Evolutionary conservation across 768 basidiomycete species (phyloP).

Genomic region (Chlorophyllum brunneum): DNA sequence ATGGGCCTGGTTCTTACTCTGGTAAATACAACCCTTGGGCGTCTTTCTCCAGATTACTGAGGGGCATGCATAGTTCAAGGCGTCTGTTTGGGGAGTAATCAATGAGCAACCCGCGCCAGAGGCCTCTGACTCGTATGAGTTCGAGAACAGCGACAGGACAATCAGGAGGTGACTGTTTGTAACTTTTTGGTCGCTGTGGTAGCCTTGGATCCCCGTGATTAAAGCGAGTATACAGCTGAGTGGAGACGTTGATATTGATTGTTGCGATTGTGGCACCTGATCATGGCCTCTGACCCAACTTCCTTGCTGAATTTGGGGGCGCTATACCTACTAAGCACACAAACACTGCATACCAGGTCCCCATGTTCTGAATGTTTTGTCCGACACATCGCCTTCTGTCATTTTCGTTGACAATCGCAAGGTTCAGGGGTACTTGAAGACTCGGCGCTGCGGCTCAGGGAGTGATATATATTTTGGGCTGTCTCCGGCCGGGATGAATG

Average conservation of each 20-base stretch:
- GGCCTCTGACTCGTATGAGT: constrained; percentile 14
- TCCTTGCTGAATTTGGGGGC: background rate
- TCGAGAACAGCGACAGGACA: constrained; percentile 24
- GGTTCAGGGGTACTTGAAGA: no score
- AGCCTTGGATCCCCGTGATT: no score
- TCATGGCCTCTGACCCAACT: background rate
- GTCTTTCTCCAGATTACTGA: background rate
- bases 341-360: no score
- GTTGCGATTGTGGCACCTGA: background rate
- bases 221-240: no score
- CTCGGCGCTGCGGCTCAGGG: no score
- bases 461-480: no score
- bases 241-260: background rate
- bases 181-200: background rate
- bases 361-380: no score
- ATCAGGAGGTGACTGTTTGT: constrained; percentile 19
- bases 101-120: constrained; percentile 61
- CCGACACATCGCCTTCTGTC: no score
- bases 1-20: constrained; percentile 94
- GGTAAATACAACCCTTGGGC: constrained; percentile 38
- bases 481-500: no score
- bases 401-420: no score
- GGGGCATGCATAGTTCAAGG: constrained; percentile 70
- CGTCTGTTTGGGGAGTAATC: constrained; percentile 92
- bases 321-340: background rate